A percentile compares a stretch with the other conserved stretches of the same genome.
Evolutionary conservation across 75 land plant genomes (phyloP).

Genomic region (Gnetum montanum): DNA sequence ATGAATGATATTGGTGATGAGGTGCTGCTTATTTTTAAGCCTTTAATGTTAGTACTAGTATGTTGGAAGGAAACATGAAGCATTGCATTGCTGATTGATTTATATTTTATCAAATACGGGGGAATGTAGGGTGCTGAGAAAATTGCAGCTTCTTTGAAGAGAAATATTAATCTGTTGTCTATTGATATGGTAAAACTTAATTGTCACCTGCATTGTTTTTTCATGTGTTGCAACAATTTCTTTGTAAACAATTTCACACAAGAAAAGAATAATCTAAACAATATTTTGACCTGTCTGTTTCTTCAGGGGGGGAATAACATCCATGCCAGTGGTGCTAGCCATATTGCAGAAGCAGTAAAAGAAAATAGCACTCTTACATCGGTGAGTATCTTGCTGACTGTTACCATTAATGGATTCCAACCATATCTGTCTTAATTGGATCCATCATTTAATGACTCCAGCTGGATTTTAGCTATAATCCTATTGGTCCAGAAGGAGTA

Average conservation of each 20-base stretch:
- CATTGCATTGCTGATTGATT: background rate
- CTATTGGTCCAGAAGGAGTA: constrained; percentile 90
- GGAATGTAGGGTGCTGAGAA: constrained; percentile 75
- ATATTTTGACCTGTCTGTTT: background rate
- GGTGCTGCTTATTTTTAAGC: constrained; percentile 46
- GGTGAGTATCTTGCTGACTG: constrained; percentile 33
- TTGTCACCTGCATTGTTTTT: background rate
- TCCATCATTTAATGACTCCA: constrained; percentile 25
- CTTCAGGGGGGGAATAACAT: constrained; percentile 96
- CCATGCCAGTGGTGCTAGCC: constrained; percentile 54
- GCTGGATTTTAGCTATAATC: constrained; percentile 94
- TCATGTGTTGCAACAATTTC: too few species aligned
- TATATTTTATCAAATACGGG: background rate
- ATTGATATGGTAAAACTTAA: constrained; percentile 81
- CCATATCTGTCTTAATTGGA: too few species aligned
- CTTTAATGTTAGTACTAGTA: background rate
- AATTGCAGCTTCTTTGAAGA: constrained; percentile 80
- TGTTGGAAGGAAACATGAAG: background rate
- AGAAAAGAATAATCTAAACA: too few species aligned
- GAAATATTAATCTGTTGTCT: constrained; percentile 56
- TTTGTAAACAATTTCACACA: too few species aligned
- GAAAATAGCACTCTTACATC: constrained; percentile 75
- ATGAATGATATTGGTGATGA: constrained; percentile 99
- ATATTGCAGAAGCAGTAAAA: constrained; percentile 65
- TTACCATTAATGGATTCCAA: too few species aligned